A percentile compares a stretch with the other conserved stretches of the same genome.
Evolutionary conservation across 352 stramenopile genomes (phyloP).

Genomic region (Pythium brachiatum): DNA sequence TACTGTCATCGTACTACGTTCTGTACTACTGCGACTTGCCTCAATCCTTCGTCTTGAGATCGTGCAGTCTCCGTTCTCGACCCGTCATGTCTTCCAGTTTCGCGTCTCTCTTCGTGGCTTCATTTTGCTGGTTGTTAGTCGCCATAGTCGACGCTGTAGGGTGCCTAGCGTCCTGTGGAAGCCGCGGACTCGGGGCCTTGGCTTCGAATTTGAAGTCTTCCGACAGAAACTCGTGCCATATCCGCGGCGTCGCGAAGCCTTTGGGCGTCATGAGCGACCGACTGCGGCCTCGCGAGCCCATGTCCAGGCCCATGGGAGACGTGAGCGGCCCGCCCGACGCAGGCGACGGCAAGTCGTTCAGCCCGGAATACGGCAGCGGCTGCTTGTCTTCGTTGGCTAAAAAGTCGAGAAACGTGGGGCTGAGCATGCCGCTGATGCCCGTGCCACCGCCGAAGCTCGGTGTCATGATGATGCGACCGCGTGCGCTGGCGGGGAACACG

Average conservation of each 20-base stretch:
- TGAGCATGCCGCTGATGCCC: conserved; percentile 47
- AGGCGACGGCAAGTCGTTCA: conserved; percentile 35
- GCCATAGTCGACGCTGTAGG: not conserved
- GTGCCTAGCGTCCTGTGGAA: not conserved
- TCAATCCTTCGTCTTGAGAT: not conserved
- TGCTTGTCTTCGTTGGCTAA: conserved; percentile 65
- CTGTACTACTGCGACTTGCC: not conserved
- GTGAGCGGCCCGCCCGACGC: conserved; percentile 15
- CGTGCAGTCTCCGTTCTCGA: not conserved
- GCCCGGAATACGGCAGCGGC: conserved; percentile 30
- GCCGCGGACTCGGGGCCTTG: conserved; percentile 18
- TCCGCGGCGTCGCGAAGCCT: conserved; percentile 36
- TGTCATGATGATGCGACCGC: conserved; percentile 18
- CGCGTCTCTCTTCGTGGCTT: not conserved
- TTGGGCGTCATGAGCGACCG: conserved; percentile 25
- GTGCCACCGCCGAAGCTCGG: conserved; percentile 19
- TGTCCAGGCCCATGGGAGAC: conserved; percentile 31
- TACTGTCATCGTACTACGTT: not conserved
- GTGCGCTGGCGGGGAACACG: conserved; percentile 17
- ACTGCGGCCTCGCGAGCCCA: conserved; percentile 17
- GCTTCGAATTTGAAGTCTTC: conserved; percentile 68
- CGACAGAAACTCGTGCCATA: conserved; percentile 73
- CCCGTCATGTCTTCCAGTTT: not conserved
- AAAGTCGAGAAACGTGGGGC: conserved; percentile 76
- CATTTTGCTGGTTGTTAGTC: not conserved